Evolutionary conservation across 2,329 filamentous ascomycete genomes (phyloP).

Genomic region (Scorias spongiosa): DNA sequence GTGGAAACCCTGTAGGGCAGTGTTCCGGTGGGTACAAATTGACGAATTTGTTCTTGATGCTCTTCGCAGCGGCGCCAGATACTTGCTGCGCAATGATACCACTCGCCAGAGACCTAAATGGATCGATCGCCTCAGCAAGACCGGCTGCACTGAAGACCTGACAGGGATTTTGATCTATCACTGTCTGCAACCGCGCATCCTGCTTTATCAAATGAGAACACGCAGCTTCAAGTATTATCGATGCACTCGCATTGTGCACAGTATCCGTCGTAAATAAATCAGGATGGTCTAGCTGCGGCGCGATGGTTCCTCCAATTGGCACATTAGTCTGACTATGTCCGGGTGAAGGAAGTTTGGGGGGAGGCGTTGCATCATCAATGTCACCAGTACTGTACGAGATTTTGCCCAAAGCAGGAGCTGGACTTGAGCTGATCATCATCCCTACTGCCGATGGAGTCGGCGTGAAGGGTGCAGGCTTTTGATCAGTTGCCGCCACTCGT

Average conservation of each 20-base stretch:
- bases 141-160: constrained; percentile 66
- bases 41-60: constrained; percentile 77
- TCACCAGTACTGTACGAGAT: constrained; percentile 26
- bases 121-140: constrained; percentile 72
- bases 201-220: constrained; percentile 57
- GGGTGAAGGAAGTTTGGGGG: constrained; percentile 37
- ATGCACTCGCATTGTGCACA: constrained; percentile 22
- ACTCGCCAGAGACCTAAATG: constrained; percentile 67
- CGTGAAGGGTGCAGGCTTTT: constrained; percentile 25
- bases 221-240: constrained; percentile 59
- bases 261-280: constrained; percentile 21
- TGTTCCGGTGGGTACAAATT: constrained; percentile 42
- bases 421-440: constrained; percentile 26
- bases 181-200: constrained; percentile 53
- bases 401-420: constrained; percentile 2
- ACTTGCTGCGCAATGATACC: constrained; percentile 96
- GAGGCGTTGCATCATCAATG: constrained; percentile 21
- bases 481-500: constrained; percentile 10
- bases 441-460: constrained; percentile 36
- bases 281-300: constrained; percentile 27
- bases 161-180: constrained; percentile 65
- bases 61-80: constrained; percentile 75
- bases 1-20: constrained; percentile 45
- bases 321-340: constrained; percentile 52
- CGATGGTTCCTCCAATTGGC: constrained; percentile 53